phyloP scores from a whole-genome alignment of 2,329 filamentous ascomycete genomes.

The Cercospora sp. region DNA sequence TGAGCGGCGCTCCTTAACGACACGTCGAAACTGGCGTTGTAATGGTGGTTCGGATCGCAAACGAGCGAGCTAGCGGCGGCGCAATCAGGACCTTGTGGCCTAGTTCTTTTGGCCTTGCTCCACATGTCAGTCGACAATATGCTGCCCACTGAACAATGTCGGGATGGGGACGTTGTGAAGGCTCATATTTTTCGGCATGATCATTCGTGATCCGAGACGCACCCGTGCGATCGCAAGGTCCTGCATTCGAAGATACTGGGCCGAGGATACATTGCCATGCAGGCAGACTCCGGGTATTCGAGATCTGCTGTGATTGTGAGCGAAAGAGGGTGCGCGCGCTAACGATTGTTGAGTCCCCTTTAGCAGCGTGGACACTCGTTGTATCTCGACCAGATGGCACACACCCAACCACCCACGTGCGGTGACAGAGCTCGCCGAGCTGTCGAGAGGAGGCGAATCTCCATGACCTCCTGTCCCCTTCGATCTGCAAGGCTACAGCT shows the following conservation, averaged over 20 bases:
- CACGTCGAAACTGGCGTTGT: background rate
- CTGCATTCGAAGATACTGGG: background rate
- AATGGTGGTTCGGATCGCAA: background rate
- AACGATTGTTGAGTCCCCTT: background rate
- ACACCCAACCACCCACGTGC: background rate
- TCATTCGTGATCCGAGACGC: background rate
- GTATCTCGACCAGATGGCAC: background rate
- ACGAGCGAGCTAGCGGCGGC: background rate
- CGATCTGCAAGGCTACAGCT: background rate
- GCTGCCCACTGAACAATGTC: background rate
- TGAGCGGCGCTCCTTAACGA: background rate
- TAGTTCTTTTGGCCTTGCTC: background rate
- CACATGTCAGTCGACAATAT: background rate
- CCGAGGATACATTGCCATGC: background rate
- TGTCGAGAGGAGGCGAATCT: background rate
- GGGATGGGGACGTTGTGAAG: background rate
- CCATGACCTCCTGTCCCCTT: background rate
- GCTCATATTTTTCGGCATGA: background rate
- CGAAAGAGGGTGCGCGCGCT: too few relatives aligned
- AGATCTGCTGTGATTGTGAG: background rate
- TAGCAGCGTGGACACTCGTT: background rate
- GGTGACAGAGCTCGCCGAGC: background rate
- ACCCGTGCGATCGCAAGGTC: background rate
- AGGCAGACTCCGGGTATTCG: background rate
- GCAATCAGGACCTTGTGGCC: background rate